Evolutionary conservation across 2,329 filamentous ascomycete genomes (phyloP), one percentile per base, ranked within the genome.

Genomic region (Amauroascus niger): DNA sequence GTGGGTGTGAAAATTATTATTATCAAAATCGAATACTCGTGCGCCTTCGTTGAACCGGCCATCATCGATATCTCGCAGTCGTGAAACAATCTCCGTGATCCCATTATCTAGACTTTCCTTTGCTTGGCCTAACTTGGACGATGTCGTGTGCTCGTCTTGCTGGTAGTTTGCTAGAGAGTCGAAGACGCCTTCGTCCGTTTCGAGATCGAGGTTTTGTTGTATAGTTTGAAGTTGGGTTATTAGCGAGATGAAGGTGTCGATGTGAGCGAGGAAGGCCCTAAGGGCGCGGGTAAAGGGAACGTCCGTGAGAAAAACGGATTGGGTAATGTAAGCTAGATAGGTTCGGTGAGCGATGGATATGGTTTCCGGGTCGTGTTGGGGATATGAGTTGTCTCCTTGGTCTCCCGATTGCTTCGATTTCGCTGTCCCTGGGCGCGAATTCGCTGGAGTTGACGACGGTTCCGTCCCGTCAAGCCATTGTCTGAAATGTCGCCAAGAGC

Each of bases 221-320:
- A 93, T 81, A 1, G 76, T 76, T 59, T 93, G 83, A 0, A 95
- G 76, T 1, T 88, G 85, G 50, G 82, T 79, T 44, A 93, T 79
- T 37, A 89, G 81, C 0, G 87, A 84, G 24, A 88, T 82, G 9
- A 95, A 82, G 60, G 85, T 84, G 68, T 96, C 90, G n/a, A 88
- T 80, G 61, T 87, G 64, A 11, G 61, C 64, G 45, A 74, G 65
- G 6, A 71, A 62, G 6, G 58, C 60, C 30, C 68, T 69, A n/a
- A 75, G 63, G 20, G 65, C 60, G 33, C 60, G 61, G 8, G 72
- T 70, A 54, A 75, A 73, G 1, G 66, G 61, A 1, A 62, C 50
- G 14, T 75, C 68, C 4, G 69, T 70, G 4, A 76, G 61, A 22
- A 76, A 71, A 8, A 77, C 60, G 3, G 69, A 69, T 32, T 72